Evolutionary conservation across 2,329 filamentous ascomycete genomes (phyloP).

Genomic region (Cladorrhinum sp.): DNA sequence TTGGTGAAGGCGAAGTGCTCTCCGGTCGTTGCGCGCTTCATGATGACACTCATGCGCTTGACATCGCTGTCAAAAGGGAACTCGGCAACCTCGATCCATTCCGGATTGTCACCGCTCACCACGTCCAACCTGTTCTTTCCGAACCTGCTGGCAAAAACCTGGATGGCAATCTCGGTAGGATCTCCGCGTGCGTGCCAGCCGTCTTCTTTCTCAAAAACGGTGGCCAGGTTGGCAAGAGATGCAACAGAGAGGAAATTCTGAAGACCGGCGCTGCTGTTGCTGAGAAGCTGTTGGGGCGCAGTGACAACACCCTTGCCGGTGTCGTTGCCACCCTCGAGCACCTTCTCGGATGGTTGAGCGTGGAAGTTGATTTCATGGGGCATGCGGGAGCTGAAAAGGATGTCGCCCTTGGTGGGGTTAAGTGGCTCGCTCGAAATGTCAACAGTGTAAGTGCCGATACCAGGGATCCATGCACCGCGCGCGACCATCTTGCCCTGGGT

Average conservation of each 20-base stretch:
- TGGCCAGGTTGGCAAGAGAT: constrained; percentile 37
- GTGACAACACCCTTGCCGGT: constrained; percentile 27
- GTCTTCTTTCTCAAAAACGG: constrained; percentile 32
- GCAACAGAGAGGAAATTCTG: constrained; percentile 43
- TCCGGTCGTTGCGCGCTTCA: constrained; percentile 47
- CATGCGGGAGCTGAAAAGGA: constrained; percentile 31
- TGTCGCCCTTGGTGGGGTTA: constrained; percentile 56
- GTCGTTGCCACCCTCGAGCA: not conserved
- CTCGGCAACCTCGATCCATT: constrained; percentile 53
- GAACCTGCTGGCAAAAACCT: constrained; percentile 70
- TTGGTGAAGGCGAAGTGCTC: constrained; percentile 46
- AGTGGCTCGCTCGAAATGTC: constrained; percentile 58
- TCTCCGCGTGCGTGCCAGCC: constrained; percentile 53
- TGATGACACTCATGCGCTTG: constrained; percentile 74
- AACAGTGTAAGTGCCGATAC: constrained; percentile 49
- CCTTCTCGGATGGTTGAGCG: constrained; percentile 8
- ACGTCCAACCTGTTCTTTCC: constrained; percentile 46
- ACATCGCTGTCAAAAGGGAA: constrained; percentile 71
- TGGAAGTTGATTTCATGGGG: constrained; percentile 24
- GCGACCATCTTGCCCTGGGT: constrained; percentile 67
- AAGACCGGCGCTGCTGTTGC: constrained; percentile 47
- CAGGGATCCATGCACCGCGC: constrained; percentile 59
- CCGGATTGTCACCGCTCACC: constrained; percentile 32
- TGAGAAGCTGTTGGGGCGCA: constrained; percentile 35
- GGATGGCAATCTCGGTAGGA: constrained; percentile 71